Base-by-base conservation (phyloP, 768 basidiomycete species). In the Tulasnella sp. region DNA sequence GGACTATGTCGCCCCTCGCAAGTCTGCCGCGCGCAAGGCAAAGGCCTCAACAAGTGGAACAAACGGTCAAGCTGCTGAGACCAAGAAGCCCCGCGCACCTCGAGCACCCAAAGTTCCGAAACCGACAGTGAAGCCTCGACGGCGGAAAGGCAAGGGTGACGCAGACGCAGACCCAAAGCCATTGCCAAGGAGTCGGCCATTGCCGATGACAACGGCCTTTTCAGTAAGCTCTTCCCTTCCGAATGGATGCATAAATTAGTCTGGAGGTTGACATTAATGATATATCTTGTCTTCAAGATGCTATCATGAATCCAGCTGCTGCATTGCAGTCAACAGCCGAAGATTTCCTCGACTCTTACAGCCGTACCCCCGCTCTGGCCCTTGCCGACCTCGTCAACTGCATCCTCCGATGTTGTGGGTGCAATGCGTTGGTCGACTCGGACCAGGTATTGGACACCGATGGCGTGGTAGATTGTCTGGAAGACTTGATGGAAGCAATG, bases 361-460 rank as follows among this genome's bases (percentile, higher is more conserved):
- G 90, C 68, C 88, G 91, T 79, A 85, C 86, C 1, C 86, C 93
- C 7, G 89, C 85, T 1, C 83, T 87, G 40, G 91, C 93, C 2
- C 89, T 94, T 72, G 93, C 94, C 1, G 95, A 98, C 77, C 86
- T 99, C 36, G 89, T 99, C 82, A 94, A 93, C 80, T 91, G 94
- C 79, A 88, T 99, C 78, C 82, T 99, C 68, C 90, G 97, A n/a
- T 88, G 91, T 40, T 98, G 96, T 80, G 97, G 97, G 17, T 93
- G 93, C 83, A 94, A 94, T 72, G 91, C 93, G 75, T 90, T 91
- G 0, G 88, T 99, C 77, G 89, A 95, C 76, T 86, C 88, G 42
- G 93, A 97, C 81, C 89, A 94, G 82, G 95, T 89, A 0, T 85
- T 95, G 25, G 97, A 99, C 82, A 91, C 91, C 79, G 97, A 99